A percentile compares a stretch with the other conserved stretches of the same genome.
phyloP scores from a whole-genome alignment of 768 basidiomycete species.

The Trametes elegans region DNA sequence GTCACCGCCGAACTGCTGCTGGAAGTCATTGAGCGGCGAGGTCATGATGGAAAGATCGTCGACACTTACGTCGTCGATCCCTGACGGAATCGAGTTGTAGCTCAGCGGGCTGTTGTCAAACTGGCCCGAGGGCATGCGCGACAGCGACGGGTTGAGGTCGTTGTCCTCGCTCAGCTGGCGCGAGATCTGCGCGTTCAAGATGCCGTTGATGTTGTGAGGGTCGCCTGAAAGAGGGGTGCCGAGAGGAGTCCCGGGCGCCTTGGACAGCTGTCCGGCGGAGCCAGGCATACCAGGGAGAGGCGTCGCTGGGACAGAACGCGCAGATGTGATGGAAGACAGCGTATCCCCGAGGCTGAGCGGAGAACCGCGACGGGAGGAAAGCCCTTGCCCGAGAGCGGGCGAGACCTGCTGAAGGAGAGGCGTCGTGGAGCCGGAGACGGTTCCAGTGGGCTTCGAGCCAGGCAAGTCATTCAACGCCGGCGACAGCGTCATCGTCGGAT shows the following conservation, averaged over 20 bases:
- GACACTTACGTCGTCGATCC: conserved; percentile 56
- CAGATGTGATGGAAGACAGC: conserved; percentile 52
- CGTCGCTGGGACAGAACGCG: conserved; percentile 83
- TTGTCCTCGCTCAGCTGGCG: conserved; percentile 48
- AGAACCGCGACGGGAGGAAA: conserved; percentile 70
- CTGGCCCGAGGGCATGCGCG: conserved; percentile 54
- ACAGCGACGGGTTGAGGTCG: conserved; percentile 73
- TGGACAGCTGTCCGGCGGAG: conserved; percentile 48
- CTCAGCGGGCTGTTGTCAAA: conserved; percentile 53
- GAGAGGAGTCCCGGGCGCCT: conserved; percentile 67
- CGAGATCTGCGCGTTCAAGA: conserved; percentile 51
- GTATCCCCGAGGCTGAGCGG: conserved; percentile 65
- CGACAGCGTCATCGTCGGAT: conserved; percentile 66
- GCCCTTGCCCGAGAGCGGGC: conserved; percentile 42
- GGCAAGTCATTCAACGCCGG: conserved; percentile 50
- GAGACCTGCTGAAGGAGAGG: conserved; percentile 64
- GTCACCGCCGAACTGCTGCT: conserved; percentile 57
- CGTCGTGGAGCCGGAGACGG: conserved; percentile 59
- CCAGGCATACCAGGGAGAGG: conserved; percentile 60
- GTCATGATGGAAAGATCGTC: background rate
- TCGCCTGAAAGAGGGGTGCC: conserved; percentile 43
- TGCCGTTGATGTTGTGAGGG: conserved; percentile 63
- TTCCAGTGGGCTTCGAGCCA: conserved; percentile 41
- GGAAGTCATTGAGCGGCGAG: background rate
- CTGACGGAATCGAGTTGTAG: conserved; percentile 51